Base-by-base conservation (phyloP, 176 grass and related monocot genomes). In the Miscanthus lutarioriparius region DNA sequence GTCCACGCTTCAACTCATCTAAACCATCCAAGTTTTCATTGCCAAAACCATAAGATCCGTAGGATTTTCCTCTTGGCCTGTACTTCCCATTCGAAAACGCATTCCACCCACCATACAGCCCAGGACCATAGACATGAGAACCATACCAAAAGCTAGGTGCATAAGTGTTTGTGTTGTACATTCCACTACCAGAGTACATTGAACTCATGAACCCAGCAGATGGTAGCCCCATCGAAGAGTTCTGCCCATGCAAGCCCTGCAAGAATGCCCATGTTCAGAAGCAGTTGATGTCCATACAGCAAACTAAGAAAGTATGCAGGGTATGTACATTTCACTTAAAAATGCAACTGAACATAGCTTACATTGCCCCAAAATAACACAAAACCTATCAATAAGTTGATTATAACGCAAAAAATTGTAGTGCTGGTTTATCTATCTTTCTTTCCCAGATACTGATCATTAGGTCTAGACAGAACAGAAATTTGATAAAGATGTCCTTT, bases 1-100 rank as follows among this genome's bases (percentile, higher is more conserved):
- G 94, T 12, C 94, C 94, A 75, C 87, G 86, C 70, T 91, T 96
- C 61, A 96, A 85, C 82, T 96, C 94, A 86, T 77, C 93, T 38
- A 93, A 88, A 8, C 91, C 89, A 81, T 96, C 89, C n/a, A 87
- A 80, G 64, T 86, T 96, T 80, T 84, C 89, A 65, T 88, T 93
- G 37, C 89, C 64, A 38, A 79, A 96, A 72, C 82, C 84, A 85
- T 89, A 84, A 16, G 86, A 87, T 58, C 87, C 87, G 70, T 93
- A 89, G 12, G 63, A 63, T 62, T 72, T 88, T 45, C 91, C 89
- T 80, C 89, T 89, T n/a, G 86, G 75, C 75, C 77, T 93, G 82
- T 89, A 89, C 76, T 89, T 96, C 43, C 62, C 71, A 82, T 91
- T 82, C 10, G 86, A 75, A 16, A 87, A 53, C 0, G 61, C 85